Percentiles rank a stretch among this genome's conserved stretches.
These are phyloP conservation scores for Calocera viscosa DNA, from an alignment of 768 basidiomycete genomes.

Conservation along the genomic window DNA sequence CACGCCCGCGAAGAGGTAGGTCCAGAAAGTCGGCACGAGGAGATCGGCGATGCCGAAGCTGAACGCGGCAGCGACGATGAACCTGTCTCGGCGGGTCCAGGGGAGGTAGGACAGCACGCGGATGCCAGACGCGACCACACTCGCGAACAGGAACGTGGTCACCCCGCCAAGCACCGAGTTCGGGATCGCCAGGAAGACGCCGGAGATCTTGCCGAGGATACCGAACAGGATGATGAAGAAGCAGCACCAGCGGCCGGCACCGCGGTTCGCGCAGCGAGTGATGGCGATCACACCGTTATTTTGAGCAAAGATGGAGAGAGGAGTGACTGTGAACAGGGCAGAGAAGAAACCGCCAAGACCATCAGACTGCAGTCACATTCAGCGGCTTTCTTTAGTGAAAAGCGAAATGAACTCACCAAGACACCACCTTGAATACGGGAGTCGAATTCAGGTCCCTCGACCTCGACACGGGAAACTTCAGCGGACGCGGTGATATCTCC, in stretches of 20 bases:
- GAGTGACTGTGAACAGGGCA: slow-evolving; percentile 68
- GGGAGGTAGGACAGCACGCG: slow-evolving; percentile 50
- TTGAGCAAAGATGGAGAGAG: slow-evolving; percentile 59
- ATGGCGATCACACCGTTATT: slow-evolving; percentile 47
- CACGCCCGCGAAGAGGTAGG: slow-evolving; percentile 57
- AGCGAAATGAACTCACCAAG: slow-evolving; percentile 32
- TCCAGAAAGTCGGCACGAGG: slow-evolving; percentile 51
- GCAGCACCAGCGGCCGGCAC: slow-evolving; percentile 70
- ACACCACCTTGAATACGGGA: slow-evolving; percentile 73
- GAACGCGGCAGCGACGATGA: slow-evolving; percentile 56
- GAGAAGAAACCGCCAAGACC: slow-evolving; percentile 72
- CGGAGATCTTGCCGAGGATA: slow-evolving; percentile 67
- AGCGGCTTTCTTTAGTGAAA: background rate
- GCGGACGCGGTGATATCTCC: slow-evolving; percentile 74
- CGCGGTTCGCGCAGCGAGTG: slow-evolving; percentile 70
- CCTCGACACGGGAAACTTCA: slow-evolving; percentile 64
- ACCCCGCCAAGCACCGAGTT: slow-evolving; percentile 73
- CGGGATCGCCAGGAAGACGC: slow-evolving; percentile 75
- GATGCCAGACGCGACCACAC: slow-evolving; percentile 55
- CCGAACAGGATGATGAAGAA: slow-evolving; percentile 69
- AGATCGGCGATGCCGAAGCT: slow-evolving; percentile 62
- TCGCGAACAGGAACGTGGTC: slow-evolving; percentile 76
- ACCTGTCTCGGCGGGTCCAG: slow-evolving; percentile 51
- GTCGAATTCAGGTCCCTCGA: slow-evolving; percentile 67
- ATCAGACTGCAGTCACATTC: slow-evolving; percentile 39